Evolutionary conservation across 2,329 filamentous ascomycete genomes (phyloP).

Genomic region (Phyllosticta citriasiana): DNA sequence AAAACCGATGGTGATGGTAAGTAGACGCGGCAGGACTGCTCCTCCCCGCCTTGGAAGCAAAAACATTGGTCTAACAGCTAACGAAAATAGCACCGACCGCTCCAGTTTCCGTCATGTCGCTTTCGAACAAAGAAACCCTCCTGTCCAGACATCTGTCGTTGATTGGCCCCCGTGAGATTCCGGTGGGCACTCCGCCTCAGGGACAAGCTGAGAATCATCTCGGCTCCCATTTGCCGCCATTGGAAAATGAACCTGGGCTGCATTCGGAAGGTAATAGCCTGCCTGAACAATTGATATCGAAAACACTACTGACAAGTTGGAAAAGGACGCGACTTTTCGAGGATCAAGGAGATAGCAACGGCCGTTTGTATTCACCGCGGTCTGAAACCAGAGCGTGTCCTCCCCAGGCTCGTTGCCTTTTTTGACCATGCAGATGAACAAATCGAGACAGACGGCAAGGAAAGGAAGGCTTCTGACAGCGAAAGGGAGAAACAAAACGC

Average conservation of each 20-base stretch:
- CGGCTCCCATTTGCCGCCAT: neutral
- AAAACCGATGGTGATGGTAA: neutral
- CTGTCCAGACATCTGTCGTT: slow-evolving; percentile 14
- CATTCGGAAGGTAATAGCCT: neutral
- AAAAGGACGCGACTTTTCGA: neutral
- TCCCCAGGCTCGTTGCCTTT: slow-evolving; percentile 25
- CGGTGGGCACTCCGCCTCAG: slow-evolving; percentile 2
- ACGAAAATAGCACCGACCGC: slow-evolving; percentile 4
- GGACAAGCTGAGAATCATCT: neutral
- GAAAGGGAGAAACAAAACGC: neutral
- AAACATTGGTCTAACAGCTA: neutral
- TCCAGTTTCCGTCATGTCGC: slow-evolving; percentile 13
- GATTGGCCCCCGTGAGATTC: neutral
- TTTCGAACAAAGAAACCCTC: slow-evolving; percentile 21
- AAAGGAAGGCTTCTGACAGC: neutral
- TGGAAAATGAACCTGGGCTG: neutral
- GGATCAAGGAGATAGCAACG: slow-evolving; percentile 5
- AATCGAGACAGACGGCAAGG: neutral
- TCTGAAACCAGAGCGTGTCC: slow-evolving; percentile 22
- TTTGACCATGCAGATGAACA: slow-evolving; percentile 15
- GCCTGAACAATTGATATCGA: neutral
- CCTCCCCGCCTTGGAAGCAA: neutral
- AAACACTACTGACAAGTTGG: neutral
- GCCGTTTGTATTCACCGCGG: slow-evolving; percentile 25
- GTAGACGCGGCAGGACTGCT: neutral